Percentiles rank a stretch among this genome's conserved stretches.
These are phyloP conservation scores for Tolypocladium inflatum DNA, from an alignment of 2,329 filamentous ascomycete genomes.

Conservation along the genomic window DNA sequence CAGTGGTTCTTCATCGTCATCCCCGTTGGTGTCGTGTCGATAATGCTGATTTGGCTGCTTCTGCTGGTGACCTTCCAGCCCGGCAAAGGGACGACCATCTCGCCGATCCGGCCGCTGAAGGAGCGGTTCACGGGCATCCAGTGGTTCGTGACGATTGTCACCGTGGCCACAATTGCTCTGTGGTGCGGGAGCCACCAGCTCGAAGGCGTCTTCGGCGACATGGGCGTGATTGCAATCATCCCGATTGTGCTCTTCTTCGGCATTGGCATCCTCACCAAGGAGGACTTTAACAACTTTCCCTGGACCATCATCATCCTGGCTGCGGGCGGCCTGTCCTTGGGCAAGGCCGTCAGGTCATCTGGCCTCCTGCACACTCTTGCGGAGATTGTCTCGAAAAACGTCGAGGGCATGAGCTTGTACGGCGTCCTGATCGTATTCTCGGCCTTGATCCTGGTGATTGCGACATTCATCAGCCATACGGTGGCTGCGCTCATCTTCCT, in stretches of 20 bases:
- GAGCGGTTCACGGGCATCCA: constrained; percentile 83
- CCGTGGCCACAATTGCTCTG: constrained; percentile 72
- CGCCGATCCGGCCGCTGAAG: constrained; percentile 81
- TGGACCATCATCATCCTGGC: constrained; percentile 99
- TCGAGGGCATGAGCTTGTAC: constrained; percentile 76
- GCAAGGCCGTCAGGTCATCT: constrained; percentile 89
- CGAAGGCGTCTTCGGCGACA: constrained; percentile 83
- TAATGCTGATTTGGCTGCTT: constrained; percentile 81
- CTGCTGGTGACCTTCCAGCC: constrained; percentile 80
- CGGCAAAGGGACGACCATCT: constrained; percentile 75
- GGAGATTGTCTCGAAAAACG: constrained; percentile 58
- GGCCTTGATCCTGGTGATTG: constrained; percentile 76
- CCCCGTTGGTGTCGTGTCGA: constrained; percentile 82
- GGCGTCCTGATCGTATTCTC: constrained; percentile 80
- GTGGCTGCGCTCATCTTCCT: constrained; percentile 93
- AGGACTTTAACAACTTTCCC: constrained; percentile 99
- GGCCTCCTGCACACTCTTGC: constrained; percentile 87
- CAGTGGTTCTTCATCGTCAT: constrained; percentile 96
- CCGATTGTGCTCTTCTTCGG: constrained; percentile 95
- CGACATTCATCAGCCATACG: constrained; percentile 96
- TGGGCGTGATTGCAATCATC: constrained; percentile 96
- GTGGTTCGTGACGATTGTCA: constrained; percentile 84
- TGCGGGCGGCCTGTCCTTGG: constrained; percentile 82
- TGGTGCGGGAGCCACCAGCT: constrained; percentile 93
- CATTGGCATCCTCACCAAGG: constrained; percentile 90